Base-by-base conservation (phyloP, 2,329 filamentous ascomycete genomes). In the Fusarium xyrophilum region DNA sequence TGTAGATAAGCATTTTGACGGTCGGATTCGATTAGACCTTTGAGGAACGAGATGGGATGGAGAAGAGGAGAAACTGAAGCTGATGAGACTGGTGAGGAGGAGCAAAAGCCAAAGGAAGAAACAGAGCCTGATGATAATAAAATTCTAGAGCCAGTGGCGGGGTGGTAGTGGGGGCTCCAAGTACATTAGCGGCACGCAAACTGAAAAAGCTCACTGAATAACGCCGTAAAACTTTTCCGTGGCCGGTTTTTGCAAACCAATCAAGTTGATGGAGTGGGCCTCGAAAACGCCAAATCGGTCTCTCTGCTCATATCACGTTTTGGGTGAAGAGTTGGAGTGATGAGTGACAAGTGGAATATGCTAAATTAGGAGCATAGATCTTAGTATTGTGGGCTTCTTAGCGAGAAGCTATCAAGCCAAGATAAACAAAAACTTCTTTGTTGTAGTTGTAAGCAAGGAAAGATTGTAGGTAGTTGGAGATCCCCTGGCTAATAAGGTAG, bases 1-100 rank as follows among this genome's bases (percentile, higher is more conserved):
- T 89, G 88, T 80, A 92, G 78, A 93, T 91, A 79, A 91, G 85
- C 90, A 93, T 93, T 76, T 82, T 91, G 86, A 76, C 81, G 81
- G 79, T 77, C 77, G 75, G 73, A 56, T 58, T 68, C 64, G 61
- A 44, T 40, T 53, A 33, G 66, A 65, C 59, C 57, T 70, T 64
- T 69, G 61, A 56, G 58, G 42, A 63, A 63, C 62, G 23, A 19
- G 60, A 62, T 68, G 56, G 48, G 61, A 56, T 68, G 51, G 46
- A 50, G 32, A 39, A 44, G 47, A 63, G 58, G 51, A 56, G 60
- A 51, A 54, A 62, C 35, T 33, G 61, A 68, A 60, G 55, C 65
- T 67, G 65, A 67, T 44, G 62, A 48, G 61, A 63, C 61, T 63
- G 67, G 38, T 48, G 63, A 60, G 62, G 61, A 72, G 66, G 60